These are phyloP conservation scores for Tilletia walkeri DNA, from an alignment of 1,284 basidiomycete species.

Conservation along the genomic window DNA sequence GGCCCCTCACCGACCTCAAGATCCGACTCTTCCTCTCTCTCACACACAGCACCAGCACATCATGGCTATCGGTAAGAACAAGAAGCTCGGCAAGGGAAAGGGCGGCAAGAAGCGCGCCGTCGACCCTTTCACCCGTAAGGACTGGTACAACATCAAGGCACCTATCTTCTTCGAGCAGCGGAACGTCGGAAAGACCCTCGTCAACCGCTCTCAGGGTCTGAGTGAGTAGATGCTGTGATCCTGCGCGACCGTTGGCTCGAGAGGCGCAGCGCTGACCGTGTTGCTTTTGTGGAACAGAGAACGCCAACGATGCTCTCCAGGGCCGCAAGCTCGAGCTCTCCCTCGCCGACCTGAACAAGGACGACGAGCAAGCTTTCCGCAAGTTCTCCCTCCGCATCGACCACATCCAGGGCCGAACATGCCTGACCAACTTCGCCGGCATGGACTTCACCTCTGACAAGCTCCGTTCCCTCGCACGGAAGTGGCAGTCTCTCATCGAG, in stretches of 20 bases:
- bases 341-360: constrained; percentile 97
- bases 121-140: constrained; percentile 99
- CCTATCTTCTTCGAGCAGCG: constrained; percentile 96
- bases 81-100: constrained; percentile 98
- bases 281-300: no score
- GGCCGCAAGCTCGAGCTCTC: constrained; percentile 96
- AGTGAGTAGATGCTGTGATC: constrained; percentile 65
- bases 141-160: constrained; percentile 99
- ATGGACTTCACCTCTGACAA: constrained; percentile 99
- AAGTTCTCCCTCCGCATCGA: constrained; percentile 99
- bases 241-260: neutral
- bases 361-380: constrained; percentile 99
- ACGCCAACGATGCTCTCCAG: constrained; percentile 97
- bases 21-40: constrained; percentile 2
- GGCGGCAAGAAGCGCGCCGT: constrained; percentile 98
- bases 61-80: constrained; percentile 71
- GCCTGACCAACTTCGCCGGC: constrained; percentile 99
- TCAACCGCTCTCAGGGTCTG: constrained; percentile 95
- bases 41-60: neutral
- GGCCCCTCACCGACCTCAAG: neutral
- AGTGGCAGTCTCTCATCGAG: constrained; percentile 99
- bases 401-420: constrained; percentile 98
- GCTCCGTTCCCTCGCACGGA: constrained; percentile 97
- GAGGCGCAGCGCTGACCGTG: neutral
- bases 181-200: constrained; percentile 97